Evolutionary conservation across 106 monocot genomes (phyloP), one percentile per base, ranked within the genome.

Genomic region (Dioscorea zingiberensis): DNA sequence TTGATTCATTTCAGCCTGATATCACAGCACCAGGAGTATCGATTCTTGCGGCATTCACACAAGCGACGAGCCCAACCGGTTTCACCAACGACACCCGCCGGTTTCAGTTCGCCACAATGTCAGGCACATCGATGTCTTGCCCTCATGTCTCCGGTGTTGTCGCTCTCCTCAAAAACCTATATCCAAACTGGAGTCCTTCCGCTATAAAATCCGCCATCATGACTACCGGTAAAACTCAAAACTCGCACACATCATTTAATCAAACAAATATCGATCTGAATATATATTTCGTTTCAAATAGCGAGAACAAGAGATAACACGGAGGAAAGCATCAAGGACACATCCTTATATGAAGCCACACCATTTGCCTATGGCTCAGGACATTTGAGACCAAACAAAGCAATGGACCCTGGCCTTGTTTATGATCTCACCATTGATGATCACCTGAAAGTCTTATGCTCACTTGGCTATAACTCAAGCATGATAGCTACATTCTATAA

Each of bases 81-180:
- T 0, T 8, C 0, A 1, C 7, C 7, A 4, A 21, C 2, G 80
- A 80, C 54, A 59, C 30, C 1, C 73, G 79, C 13, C 68, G 64
- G 3, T 64, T 70, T 0, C 27, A 25, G 1, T 87, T 73, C 65
- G 65, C 55, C n/a, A 17, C 73, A 0, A 8, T 79, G 21, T 73
- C 79, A 0, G 87, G 83, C 29, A 87, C 87, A 1, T 87, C 87
- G 0, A 87, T 87, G 87, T 73, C 83, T 0, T 83, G 83, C 68
- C 87, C 83, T 22, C 73, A 76, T 64, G 60, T 80, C 13, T 48
- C 87, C 11, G 87, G 79, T 4, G 13, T 83, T 18, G 67, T 30
- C 5, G 87, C 80, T 21, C 87, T 87, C 21, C 74, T 87, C 30
- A 87, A 74, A 46, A 58, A 71, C 11, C 21, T 80, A 1, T 54